phyloP scores from a whole-genome alignment of 228 moss, liverwort and hornwort species.

The Sphagnum fallax region DNA sequence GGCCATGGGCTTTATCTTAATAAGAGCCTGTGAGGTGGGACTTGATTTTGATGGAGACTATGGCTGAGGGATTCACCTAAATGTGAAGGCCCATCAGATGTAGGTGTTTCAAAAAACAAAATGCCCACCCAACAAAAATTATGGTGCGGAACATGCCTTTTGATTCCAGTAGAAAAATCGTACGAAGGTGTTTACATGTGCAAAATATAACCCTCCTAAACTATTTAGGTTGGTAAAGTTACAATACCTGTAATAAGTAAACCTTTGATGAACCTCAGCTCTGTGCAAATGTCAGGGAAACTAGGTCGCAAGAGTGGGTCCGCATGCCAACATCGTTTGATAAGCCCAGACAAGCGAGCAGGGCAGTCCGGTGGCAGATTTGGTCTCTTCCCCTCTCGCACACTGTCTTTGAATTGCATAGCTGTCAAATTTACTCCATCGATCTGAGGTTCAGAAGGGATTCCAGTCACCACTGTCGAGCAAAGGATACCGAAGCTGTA shows the following conservation, averaged over 20 bases:
- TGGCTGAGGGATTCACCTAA: too few relatives aligned
- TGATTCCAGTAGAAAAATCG: too few relatives aligned
- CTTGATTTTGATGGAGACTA: too few relatives aligned
- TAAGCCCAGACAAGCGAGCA: slow-evolving; percentile 2
- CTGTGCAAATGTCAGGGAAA: slow-evolving; percentile 16
- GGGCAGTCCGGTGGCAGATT: not conserved
- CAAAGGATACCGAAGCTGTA: not conserved
- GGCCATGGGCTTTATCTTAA: too few relatives aligned
- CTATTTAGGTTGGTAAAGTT: too few relatives aligned
- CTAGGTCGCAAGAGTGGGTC: slow-evolving; percentile 7
- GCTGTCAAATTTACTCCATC: not conserved
- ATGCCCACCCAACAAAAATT: too few relatives aligned
- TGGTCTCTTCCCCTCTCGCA: slow-evolving; percentile 1
- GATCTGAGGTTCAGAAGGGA: not conserved
- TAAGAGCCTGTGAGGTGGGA: too few relatives aligned
- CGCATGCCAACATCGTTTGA: slow-evolving; percentile 13
- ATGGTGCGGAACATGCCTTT: too few relatives aligned
- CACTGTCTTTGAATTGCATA: not conserved
- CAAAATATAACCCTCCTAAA: too few relatives aligned
- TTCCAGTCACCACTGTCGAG: not conserved
- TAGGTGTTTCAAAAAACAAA: too few relatives aligned
- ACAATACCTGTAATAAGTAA: slow-evolving; percentile 13
- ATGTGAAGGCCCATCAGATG: too few relatives aligned
- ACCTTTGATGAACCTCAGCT: slow-evolving; percentile 22
- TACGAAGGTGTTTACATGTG: too few relatives aligned